Conservation (phyloP, 2,329 filamentous ascomycete species). For the Didymella pinodella region DNA sequence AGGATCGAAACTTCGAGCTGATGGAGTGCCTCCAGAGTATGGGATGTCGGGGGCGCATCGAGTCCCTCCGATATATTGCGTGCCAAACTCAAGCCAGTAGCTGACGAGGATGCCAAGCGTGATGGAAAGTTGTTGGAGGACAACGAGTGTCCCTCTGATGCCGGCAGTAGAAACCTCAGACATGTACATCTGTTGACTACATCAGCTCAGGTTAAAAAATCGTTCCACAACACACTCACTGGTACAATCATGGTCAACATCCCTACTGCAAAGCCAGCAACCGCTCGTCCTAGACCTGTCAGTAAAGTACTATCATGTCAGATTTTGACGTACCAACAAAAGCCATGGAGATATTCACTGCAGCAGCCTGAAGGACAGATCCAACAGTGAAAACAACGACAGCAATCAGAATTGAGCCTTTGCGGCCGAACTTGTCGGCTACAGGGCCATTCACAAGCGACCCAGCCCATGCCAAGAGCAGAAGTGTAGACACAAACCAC, state of each 20-base stretch:
- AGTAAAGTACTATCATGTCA: background rate
- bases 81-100: slow-evolving; percentile 34
- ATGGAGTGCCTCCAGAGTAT: slow-evolving; percentile 55
- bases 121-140: slow-evolving; percentile 32
- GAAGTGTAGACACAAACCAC: slow-evolving; percentile 33
- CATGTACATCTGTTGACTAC: slow-evolving; percentile 28
- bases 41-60: slow-evolving; percentile 59
- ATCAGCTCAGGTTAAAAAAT: background rate
- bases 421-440: slow-evolving; percentile 32
- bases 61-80: slow-evolving; percentile 32
- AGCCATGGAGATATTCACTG: slow-evolving; percentile 29
- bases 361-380: slow-evolving; percentile 31
- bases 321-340: slow-evolving; percentile 24
- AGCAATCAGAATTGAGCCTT: slow-evolving; percentile 32
- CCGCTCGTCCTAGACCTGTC: slow-evolving; percentile 25
- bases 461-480: slow-evolving; percentile 32
- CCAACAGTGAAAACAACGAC: slow-evolving; percentile 32
- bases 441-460: slow-evolving; percentile 37
- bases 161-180: slow-evolving; percentile 31
- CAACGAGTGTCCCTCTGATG: slow-evolving; percentile 34
- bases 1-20: slow-evolving; percentile 51
- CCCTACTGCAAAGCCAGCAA: slow-evolving; percentile 33
- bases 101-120: slow-evolving; percentile 32
- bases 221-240: background rate
- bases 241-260: slow-evolving; percentile 36